phyloP scores from a whole-genome alignment of 176 grass and related monocot genomes.

The Triticum urartu region DNA sequence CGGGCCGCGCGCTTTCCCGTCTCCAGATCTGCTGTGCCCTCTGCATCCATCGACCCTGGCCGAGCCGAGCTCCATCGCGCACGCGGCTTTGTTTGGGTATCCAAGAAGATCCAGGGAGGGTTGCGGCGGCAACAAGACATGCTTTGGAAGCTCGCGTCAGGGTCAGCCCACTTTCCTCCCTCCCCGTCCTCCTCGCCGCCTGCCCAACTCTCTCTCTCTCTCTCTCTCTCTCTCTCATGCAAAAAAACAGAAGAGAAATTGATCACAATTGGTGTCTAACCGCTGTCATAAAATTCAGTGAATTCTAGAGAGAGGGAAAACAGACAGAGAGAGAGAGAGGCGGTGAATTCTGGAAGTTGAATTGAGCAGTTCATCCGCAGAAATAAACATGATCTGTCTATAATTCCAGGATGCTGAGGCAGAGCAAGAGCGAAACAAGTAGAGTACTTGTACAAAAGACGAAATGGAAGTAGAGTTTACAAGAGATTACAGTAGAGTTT shows the following conservation, averaged over 20 bases:
- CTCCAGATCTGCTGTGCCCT: slow-evolving; percentile 20
- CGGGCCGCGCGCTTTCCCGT: too few species aligned
- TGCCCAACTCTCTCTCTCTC: background rate
- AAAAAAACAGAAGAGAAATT: background rate
- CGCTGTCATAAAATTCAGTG: background rate
- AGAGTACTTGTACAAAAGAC: background rate
- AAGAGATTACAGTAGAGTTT: background rate
- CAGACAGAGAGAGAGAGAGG: too few species aligned
- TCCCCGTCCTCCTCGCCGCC: background rate
- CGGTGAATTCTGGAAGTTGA: background rate
- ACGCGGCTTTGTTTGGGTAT: slow-evolving; percentile 18
- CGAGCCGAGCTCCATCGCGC: slow-evolving; percentile 15
- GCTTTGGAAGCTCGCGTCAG: slow-evolving; percentile 32
- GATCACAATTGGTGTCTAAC: background rate
- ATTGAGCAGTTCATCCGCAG: background rate
- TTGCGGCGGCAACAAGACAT: slow-evolving; percentile 19
- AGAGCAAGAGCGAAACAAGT: background rate
- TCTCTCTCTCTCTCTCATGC: background rate
- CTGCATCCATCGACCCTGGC: background rate
- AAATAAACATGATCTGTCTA: background rate
- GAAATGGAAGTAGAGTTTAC: background rate
- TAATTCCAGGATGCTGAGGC: background rate
- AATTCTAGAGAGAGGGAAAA: background rate
- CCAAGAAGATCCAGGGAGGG: background rate
- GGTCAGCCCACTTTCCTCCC: slow-evolving; percentile 6